phyloP scores from a whole-genome alignment of 371 early-diverging fungal genomes.

The Rhizopus sp. region DNA sequence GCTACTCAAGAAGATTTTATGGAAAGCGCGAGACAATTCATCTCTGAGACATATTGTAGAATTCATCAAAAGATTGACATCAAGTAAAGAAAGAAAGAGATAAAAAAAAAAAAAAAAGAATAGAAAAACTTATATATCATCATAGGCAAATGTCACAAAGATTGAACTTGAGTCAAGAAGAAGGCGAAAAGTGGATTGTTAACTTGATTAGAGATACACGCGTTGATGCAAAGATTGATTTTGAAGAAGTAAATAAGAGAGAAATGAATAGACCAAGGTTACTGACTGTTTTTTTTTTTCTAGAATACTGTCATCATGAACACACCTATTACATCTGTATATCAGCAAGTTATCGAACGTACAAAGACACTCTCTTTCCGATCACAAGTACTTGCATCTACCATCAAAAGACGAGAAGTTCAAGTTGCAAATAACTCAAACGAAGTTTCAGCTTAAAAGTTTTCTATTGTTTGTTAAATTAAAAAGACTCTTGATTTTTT shows the following conservation, averaged over 20 bases:
- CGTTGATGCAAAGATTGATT: conserved; percentile 96
- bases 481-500: neutral
- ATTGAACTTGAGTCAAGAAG: conserved; percentile 84
- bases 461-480: neutral
- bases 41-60: conserved; percentile 94
- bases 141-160: conserved; percentile 75
- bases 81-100: conserved; percentile 15
- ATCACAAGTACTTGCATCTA: conserved; percentile 84
- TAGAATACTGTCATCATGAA: conserved; percentile 93
- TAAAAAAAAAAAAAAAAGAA: neutral
- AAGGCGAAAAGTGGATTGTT: conserved; percentile 96
- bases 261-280: neutral
- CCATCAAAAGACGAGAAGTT: conserved; percentile 84
- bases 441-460: conserved; percentile 22
- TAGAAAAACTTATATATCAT: neutral
- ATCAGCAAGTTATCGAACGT: conserved; percentile 94
- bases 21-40: conserved; percentile 89
- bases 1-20: conserved; percentile 85
- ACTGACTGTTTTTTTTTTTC: neutral
- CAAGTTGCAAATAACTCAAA: conserved; percentile 14
- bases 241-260: conserved; percentile 62
- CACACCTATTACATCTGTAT: conserved; percentile 78
- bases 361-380: conserved; percentile 89
- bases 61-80: conserved; percentile 95
- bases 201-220: conserved; percentile 93